phyloP scores from a whole-genome alignment of 306 rosid genomes.

The Vicia villosa region DNA sequence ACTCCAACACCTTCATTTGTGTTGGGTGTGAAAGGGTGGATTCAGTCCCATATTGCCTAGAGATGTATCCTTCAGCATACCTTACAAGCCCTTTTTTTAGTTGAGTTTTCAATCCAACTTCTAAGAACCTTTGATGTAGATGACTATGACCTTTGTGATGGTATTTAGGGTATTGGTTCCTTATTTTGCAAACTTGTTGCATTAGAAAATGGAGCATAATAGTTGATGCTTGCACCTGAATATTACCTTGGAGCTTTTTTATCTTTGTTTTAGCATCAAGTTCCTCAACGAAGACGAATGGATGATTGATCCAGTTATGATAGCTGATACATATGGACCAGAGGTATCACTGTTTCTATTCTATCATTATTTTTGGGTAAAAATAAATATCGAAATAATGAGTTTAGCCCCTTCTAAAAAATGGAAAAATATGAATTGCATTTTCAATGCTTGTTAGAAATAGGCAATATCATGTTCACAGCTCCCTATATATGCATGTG shows the following conservation, averaged over 20 bases:
- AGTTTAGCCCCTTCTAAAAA: not conserved
- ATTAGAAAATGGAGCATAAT: not conserved
- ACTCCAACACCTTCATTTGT: not conserved
- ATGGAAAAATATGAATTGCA: not conserved
- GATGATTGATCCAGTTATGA: slow-evolving; percentile 84
- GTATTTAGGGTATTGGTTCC: not conserved
- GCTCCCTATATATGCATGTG: not conserved
- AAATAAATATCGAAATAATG: slow-evolving; percentile 1
- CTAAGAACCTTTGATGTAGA: not conserved
- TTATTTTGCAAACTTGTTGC: not conserved
- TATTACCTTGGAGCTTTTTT: not conserved
- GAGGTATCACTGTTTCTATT: slow-evolving; percentile 61
- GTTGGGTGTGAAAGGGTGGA: not conserved
- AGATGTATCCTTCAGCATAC: not conserved
- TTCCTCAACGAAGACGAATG: slow-evolving; percentile 72
- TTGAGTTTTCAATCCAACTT: not conserved
- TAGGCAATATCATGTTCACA: slow-evolving; percentile 15
- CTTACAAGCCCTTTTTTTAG: not conserved
- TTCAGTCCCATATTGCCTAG: not conserved
- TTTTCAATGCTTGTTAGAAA: slow-evolving; percentile 22
- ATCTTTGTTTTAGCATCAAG: slow-evolving; percentile 68
- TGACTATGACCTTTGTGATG: not conserved
- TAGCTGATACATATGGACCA: slow-evolving; percentile 83
- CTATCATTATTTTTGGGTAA: not conserved
- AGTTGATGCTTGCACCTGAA: slow-evolving; percentile 27